Conservation (phyloP, 1,284 basidiomycete species). For the Marasmius sp. region DNA sequence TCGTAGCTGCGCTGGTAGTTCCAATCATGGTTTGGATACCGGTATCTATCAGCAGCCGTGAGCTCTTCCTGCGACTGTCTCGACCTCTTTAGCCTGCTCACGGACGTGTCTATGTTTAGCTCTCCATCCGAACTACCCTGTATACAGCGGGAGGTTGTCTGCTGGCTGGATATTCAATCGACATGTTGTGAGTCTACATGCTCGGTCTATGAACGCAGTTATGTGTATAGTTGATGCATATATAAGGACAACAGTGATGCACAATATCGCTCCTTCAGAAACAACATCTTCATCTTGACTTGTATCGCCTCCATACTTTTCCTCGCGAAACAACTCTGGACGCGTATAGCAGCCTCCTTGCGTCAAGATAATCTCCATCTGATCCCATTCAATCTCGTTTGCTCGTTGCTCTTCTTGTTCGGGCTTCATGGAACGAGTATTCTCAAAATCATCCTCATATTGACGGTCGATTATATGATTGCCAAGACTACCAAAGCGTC, state of each 20-base stretch:
- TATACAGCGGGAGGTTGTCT: slow-evolving; percentile 62
- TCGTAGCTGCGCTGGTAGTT: slow-evolving; percentile 62
- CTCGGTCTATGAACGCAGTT: not conserved
- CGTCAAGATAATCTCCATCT: slow-evolving; percentile 37
- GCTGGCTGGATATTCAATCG: slow-evolving; percentile 71
- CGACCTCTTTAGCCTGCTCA: slow-evolving; percentile 7
- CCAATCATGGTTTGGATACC: slow-evolving; percentile 84
- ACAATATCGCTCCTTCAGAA: slow-evolving; percentile 83
- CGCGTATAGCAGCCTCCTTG: slow-evolving; percentile 21
- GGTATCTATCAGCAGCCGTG: slow-evolving; percentile 73
- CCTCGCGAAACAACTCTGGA: slow-evolving; percentile 46
- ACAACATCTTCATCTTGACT: slow-evolving; percentile 65
- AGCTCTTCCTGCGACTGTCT: slow-evolving; percentile 28
- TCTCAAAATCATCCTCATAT: slow-evolving; percentile 77
- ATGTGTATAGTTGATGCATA: slow-evolving; percentile 14
- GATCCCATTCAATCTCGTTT: slow-evolving; percentile 57
- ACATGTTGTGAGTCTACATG: slow-evolving; percentile 51
- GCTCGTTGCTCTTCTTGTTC: slow-evolving; percentile 70
- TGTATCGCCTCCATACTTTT: slow-evolving; percentile 51
- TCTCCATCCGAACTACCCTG: slow-evolving; percentile 71
- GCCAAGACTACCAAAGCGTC: slow-evolving; percentile 47
- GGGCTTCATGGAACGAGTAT: slow-evolving; percentile 87
- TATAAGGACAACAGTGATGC: slow-evolving; percentile 81
- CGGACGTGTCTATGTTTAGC: slow-evolving; percentile 38
- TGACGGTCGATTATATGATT: slow-evolving; percentile 72